Evolutionary conservation across 2,329 filamentous ascomycete genomes (phyloP).

Genomic region (Ophiostoma novo-ulmi): DNA sequence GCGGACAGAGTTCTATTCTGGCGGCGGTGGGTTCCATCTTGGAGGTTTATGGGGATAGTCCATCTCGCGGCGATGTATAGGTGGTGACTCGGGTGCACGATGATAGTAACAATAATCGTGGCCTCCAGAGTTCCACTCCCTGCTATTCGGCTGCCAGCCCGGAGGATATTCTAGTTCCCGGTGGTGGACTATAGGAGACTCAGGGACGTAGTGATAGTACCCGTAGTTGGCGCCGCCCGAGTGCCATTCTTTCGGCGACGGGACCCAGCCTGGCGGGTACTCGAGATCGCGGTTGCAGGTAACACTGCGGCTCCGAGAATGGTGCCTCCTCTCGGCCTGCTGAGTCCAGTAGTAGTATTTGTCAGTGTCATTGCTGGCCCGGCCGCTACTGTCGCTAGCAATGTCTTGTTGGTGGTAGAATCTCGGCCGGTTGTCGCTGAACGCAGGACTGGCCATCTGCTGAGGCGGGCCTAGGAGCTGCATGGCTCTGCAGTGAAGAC

Average conservation of each 20-base stretch:
- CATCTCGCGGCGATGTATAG: background rate
- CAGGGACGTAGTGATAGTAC: background rate
- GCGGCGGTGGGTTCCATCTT: background rate
- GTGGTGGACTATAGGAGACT: background rate
- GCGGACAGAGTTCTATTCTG: background rate
- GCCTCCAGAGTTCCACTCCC: background rate
- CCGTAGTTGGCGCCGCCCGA: background rate
- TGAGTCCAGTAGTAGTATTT: background rate
- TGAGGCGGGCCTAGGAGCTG: background rate
- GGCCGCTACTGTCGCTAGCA: constrained; percentile 9
- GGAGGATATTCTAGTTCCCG: background rate
- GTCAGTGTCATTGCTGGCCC: background rate
- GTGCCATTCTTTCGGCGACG: background rate
- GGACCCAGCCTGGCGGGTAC: background rate
- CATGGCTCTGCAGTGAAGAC: background rate
- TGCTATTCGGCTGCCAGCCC: background rate
- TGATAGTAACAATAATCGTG: background rate
- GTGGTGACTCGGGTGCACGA: background rate
- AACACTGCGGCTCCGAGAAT: background rate
- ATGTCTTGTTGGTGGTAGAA: background rate
- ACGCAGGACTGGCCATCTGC: background rate
- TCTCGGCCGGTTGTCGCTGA: background rate
- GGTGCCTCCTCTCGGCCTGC: background rate
- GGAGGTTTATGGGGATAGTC: background rate
- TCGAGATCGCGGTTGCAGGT: background rate